Conservation (phyloP, 176 grass and related monocot species). For the Musa acuminata region DNA sequence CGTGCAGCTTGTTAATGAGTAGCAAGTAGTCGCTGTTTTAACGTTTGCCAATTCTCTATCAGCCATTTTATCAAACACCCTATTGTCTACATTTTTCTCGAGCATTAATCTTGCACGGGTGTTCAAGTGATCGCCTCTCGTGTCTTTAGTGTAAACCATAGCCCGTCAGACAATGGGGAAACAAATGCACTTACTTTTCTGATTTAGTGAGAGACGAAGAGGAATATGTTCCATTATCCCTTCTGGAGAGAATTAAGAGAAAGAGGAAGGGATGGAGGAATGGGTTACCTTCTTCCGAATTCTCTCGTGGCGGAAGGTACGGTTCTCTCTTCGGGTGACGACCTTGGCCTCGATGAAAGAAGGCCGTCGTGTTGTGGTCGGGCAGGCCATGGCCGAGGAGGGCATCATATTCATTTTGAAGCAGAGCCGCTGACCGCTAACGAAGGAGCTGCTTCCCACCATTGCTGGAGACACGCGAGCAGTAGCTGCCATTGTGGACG, state of each 20-base stretch:
- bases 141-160: too few relatives aligned
- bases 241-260: background rate
- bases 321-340: conserved; percentile 53
- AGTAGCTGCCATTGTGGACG: background rate
- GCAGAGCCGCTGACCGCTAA: background rate
- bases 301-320: conserved; percentile 56
- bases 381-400: background rate
- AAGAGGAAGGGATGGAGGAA: background rate
- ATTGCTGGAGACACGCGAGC: background rate
- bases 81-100: too few relatives aligned
- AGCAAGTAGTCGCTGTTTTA: too few relatives aligned
- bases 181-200: too few relatives aligned
- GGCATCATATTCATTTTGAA: background rate
- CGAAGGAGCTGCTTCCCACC: background rate
- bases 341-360: conserved; percentile 35
- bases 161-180: too few relatives aligned
- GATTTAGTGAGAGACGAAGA: too few relatives aligned
- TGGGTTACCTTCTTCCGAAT: conserved; percentile 67
- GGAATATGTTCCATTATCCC: too few relatives aligned
- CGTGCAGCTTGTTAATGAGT: too few relatives aligned
- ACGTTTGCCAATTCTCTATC: too few relatives aligned
- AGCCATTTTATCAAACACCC: too few relatives aligned
- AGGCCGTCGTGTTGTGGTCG: background rate
- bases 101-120: too few relatives aligned
- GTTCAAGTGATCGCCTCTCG: too few relatives aligned